Evolutionary conservation across 1,139 yeast species (phyloP), one percentile per base, ranked within the genome.

Genomic region (Candida tropicalis): DNA sequence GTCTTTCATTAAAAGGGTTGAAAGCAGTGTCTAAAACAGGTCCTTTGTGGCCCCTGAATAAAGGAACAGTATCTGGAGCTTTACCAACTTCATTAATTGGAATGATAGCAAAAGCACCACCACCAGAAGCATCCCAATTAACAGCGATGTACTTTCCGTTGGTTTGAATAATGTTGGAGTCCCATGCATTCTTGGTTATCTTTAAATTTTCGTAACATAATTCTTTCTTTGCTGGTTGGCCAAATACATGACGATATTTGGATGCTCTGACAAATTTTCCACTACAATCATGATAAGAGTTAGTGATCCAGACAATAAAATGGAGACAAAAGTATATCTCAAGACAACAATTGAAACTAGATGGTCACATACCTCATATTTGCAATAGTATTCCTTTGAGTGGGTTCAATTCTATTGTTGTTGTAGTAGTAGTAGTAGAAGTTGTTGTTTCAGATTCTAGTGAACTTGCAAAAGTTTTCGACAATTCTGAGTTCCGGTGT

Each of bases 241-340:
- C 98, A 65, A 79, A 93, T 18, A 93, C 97, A 63, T 93, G 98
- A 62, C 99, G 88, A 62, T 84, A 93, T 62, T 93, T 93, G 24
- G 97, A 90, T 15, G 97, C 96, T 69, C 98, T 87, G 35, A 93
- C 98, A 62, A 90, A 89, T 64, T 87, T 84, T 36, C 96, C 96
- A 70, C 96, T 88, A 17, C 10, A 29, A n/a, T 13, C 6, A 7
- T 17, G n/a, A 17, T 18, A 5, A 12, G 29, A 12, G 35, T 31
- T 31, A 31, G 35, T 31, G n/a, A 31, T 28, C 18, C 23, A 6
- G 23, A 2, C n/a, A n/a, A n/a, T 20, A 20, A 20, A 20, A 20
- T 20, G 8, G 23, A 20, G 8, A 20, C 6, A 20, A 3, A 20
- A 20, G 4, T n/a, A n/a, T n/a, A n/a, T n/a, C n/a, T n/a, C n/a